Conservation (phyloP, 2,329 filamentous ascomycete species). For the Ophiostoma ulmi region DNA sequence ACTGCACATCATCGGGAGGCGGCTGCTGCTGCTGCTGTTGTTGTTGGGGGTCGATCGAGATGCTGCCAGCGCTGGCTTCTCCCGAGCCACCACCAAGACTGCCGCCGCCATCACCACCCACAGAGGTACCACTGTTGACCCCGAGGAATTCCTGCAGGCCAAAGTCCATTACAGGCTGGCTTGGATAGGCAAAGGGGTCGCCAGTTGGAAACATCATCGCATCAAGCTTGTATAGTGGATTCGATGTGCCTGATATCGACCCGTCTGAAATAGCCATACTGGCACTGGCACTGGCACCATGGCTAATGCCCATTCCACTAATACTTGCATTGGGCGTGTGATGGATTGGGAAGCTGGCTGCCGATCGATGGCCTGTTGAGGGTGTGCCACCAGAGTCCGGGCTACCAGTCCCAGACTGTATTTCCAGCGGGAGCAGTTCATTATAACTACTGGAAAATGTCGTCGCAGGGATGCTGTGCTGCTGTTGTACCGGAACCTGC, state of each 20-base stretch:
- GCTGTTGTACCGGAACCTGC: slow-evolving; percentile 10
- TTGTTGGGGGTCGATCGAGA: slow-evolving; percentile 24
- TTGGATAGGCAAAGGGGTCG: slow-evolving; percentile 75
- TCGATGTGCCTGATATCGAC: slow-evolving; percentile 31
- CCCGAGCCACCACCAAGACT: not conserved
- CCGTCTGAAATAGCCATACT: slow-evolving; percentile 3
- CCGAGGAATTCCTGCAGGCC: slow-evolving; percentile 17
- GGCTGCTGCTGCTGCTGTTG: slow-evolving; percentile 32
- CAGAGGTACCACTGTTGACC: slow-evolving; percentile 25
- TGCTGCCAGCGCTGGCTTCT: not conserved
- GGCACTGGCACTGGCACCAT: not conserved
- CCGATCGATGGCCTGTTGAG: slow-evolving; percentile 32
- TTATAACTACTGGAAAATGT: slow-evolving; percentile 40
- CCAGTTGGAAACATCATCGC: slow-evolving; percentile 76
- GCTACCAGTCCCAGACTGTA: slow-evolving; percentile 40
- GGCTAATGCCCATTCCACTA: slow-evolving; percentile 2
- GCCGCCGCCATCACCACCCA: not conserved
- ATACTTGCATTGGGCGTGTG: slow-evolving; percentile 27
- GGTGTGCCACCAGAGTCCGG: slow-evolving; percentile 36
- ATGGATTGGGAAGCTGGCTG: slow-evolving; percentile 28
- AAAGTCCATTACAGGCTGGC: slow-evolving; percentile 62
- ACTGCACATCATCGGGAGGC: slow-evolving; percentile 39
- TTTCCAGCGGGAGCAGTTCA: slow-evolving; percentile 44
- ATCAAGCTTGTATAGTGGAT: slow-evolving; percentile 62
- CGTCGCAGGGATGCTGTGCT: slow-evolving; percentile 29